Conservation (phyloP, 352 stramenopile genomes). For the Pythium scleroteichum region DNA sequence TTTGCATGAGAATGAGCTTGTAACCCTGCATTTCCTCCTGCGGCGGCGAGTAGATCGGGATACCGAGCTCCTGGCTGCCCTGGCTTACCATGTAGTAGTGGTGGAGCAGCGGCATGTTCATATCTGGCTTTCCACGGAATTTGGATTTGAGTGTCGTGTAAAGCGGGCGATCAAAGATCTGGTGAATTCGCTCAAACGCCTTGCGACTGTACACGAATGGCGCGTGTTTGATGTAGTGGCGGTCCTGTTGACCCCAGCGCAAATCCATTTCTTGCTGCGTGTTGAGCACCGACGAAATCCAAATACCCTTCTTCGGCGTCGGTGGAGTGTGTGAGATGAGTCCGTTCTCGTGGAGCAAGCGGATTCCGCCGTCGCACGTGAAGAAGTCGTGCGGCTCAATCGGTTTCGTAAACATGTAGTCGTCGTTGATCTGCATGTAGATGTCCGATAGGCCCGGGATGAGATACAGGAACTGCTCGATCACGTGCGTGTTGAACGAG, state of each 20-base stretch:
- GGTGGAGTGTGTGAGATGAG: slow-evolving; percentile 78
- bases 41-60: slow-evolving; percentile 72
- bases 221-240: slow-evolving; percentile 89
- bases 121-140: slow-evolving; percentile 82
- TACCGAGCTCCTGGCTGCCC: slow-evolving; percentile 73
- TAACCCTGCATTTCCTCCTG: slow-evolving; percentile 80
- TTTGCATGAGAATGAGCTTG: slow-evolving; percentile 84
- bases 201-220: slow-evolving; percentile 86
- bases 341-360: slow-evolving; percentile 70
- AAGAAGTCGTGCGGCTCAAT: slow-evolving; percentile 85
- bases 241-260: slow-evolving; percentile 72
- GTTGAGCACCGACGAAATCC: slow-evolving; percentile 86
- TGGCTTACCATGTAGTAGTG: slow-evolving; percentile 89
- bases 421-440: slow-evolving; percentile 90
- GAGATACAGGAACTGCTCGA: slow-evolving; percentile 87
- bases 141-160: slow-evolving; percentile 86
- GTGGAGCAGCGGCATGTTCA: slow-evolving; percentile 88
- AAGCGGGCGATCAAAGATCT: slow-evolving; percentile 83
- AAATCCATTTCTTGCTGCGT: slow-evolving; percentile 89
- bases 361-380: slow-evolving; percentile 84
- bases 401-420: slow-evolving; percentile 87
- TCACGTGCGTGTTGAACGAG: slow-evolving; percentile 89
- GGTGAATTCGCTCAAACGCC: slow-evolving; percentile 84
- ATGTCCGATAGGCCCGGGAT: slow-evolving; percentile 86
- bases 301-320: slow-evolving; percentile 82